phyloP scores from a whole-genome alignment of 129 eudicot genomes.

The Chrysanthemum lavandulifolium region DNA sequence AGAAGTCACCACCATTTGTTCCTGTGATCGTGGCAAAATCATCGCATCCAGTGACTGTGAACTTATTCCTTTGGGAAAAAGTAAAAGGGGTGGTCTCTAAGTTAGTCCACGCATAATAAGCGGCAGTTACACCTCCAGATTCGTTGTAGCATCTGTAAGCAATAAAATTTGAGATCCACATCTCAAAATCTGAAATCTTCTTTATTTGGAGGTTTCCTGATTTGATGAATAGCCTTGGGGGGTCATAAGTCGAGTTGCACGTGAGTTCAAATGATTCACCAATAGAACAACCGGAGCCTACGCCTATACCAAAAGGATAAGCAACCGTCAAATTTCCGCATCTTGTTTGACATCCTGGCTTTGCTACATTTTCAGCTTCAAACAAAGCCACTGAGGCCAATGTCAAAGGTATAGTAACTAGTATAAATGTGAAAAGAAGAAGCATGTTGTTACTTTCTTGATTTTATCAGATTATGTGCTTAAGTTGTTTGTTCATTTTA shows the following conservation, averaged over 20 bases:
- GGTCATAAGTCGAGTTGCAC: conserved; percentile 35
- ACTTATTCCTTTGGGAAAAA: conserved; percentile 6
- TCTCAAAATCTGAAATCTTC: conserved; percentile 24
- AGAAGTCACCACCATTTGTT: not conserved
- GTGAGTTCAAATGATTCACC: conserved; percentile 24
- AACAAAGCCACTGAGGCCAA: not conserved
- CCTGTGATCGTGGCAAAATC: not conserved
- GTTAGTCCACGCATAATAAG: not conserved
- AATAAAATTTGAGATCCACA: conserved; percentile 7
- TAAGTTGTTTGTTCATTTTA: not conserved
- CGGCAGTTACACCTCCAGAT: not conserved
- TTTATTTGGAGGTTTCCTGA: conserved; percentile 11
- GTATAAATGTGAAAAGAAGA: conserved; percentile 18
- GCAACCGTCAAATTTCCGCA: conserved; percentile 39
- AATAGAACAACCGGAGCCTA: conserved; percentile 24
- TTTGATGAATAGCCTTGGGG: conserved; percentile 31
- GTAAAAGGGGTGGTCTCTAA: conserved; percentile 15
- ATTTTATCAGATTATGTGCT: not conserved
- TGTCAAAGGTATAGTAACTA: not conserved
- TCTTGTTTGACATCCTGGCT: conserved; percentile 27
- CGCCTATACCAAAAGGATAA: conserved; percentile 41
- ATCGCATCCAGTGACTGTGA: conserved; percentile 12
- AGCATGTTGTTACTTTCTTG: conserved; percentile 17
- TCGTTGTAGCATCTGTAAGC: conserved; percentile 28
- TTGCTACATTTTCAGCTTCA: conserved; percentile 11